Base-by-base conservation (phyloP, 2,329 filamentous ascomycete genomes). In the Botrytis squamosa region DNA sequence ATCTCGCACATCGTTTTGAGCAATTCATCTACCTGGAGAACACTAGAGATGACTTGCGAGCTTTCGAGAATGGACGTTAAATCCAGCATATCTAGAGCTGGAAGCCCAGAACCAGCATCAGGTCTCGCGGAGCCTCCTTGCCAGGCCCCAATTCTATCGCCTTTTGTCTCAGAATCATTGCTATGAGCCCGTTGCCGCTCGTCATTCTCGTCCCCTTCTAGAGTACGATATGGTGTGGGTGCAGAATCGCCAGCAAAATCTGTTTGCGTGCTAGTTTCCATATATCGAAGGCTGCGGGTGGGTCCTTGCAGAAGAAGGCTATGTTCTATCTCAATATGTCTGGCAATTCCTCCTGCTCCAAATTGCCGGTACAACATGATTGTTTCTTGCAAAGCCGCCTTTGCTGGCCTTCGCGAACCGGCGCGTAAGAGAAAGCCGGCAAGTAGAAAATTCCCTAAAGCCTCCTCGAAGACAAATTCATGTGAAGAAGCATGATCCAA, bases 1-100 rank as follows among this genome's bases (percentile, higher is more conserved):
- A 95, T 93, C 75, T 93, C 90, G 77, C 92, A 93, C 89, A 95
- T 93, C 60, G 92, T 94, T 79, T 91, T 90, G 75, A 95, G 86
- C 6, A 95, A 86, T 78, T 91, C 88, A 76, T 95, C 92, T 20
- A 95, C 88, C 76, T 92, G 88, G 18, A 95, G 83, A 69, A 94
- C 91, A 25, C 92, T 94, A 7, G 92, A 95, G 62, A 95, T 90
- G 62, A 95, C 88, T 80, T 94, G 93, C 16, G 91, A 94, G 4
- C 91, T 93, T 77, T 93, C 90, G 22, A 95, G 85, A 74, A 95
- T 95, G 38, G 91, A 91, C 60, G 93, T 91, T 75, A 95, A 82
- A 81, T 95, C 93, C 79, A 95, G 90, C 90, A 95, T 94, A 83
- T 95, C 93, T 71, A 95, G 86, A 42, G 92, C 90, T 59, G 92